Evolutionary conservation across 2,329 filamentous ascomycete species (phyloP).

Genomic region (Neonectria faginata): DNA sequence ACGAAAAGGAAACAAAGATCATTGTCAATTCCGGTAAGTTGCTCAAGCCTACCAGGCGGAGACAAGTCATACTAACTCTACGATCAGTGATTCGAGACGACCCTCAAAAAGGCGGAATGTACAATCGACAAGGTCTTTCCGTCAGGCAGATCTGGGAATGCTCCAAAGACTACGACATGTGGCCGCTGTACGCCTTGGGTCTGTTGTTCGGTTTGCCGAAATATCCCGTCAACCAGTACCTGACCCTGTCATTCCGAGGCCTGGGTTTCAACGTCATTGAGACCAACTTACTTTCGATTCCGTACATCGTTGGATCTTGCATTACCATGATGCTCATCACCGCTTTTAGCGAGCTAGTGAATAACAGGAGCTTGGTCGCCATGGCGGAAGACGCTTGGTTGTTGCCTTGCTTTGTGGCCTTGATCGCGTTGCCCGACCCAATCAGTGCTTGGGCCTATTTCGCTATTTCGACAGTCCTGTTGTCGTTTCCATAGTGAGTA

Average conservation of each 20-base stretch:
- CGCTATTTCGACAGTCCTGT: constrained; percentile 59
- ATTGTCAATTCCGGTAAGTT: constrained; percentile 64
- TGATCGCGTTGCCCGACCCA: constrained; percentile 55
- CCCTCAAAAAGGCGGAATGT: constrained; percentile 69
- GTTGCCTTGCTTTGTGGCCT: constrained; percentile 63
- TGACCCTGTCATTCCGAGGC: constrained; percentile 68
- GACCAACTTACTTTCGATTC: constrained; percentile 73
- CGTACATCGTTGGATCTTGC: constrained; percentile 59
- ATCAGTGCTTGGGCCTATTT: constrained; percentile 61
- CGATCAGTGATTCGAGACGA: constrained; percentile 64
- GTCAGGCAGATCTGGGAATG: constrained; percentile 62
- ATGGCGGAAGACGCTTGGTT: constrained; percentile 65
- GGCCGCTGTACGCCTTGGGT: constrained; percentile 62
- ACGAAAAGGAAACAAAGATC: constrained; percentile 68
- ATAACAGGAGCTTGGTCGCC: constrained; percentile 61
- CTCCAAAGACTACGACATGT: constrained; percentile 62
- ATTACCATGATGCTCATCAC: constrained; percentile 48
- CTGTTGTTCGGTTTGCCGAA: constrained; percentile 60
- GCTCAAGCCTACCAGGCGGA: not conserved
- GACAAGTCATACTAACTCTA: not conserved
- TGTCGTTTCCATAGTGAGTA: constrained; percentile 66
- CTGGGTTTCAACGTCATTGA: constrained; percentile 71
- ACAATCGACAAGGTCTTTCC: constrained; percentile 69
- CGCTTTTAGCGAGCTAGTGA: constrained; percentile 62
- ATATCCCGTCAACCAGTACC: constrained; percentile 61